A percentile compares a stretch with the other conserved stretches of the same genome.
Evolutionary conservation across 371 early-diverging fungal genomes (phyloP).

Genomic region (Mucor mucedo): DNA sequence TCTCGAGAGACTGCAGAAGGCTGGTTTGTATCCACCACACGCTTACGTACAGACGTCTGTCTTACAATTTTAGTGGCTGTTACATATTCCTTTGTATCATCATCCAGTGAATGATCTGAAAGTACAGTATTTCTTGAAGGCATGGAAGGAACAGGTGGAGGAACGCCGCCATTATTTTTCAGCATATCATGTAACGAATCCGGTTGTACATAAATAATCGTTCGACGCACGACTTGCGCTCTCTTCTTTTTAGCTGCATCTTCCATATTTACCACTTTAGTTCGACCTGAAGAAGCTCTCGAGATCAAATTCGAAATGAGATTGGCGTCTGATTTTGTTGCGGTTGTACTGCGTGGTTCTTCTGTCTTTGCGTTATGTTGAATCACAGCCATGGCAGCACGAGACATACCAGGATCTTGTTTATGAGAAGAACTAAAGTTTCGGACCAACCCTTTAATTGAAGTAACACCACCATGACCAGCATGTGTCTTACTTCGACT

Average conservation of each 20-base stretch:
- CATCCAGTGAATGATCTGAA: slow-evolving; percentile 21
- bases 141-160: background rate
- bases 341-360: background rate
- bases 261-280: slow-evolving; percentile 33
- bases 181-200: slow-evolving; percentile 33
- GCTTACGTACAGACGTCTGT: slow-evolving; percentile 33
- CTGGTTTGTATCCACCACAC: slow-evolving; percentile 14
- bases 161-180: slow-evolving; percentile 14
- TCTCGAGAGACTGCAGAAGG: background rate
- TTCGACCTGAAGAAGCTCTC: slow-evolving; percentile 17
- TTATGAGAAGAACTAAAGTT: slow-evolving; percentile 23
- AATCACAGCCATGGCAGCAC: slow-evolving; percentile 37
- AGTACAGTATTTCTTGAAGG: slow-evolving; percentile 7
- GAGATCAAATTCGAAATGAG: slow-evolving; percentile 25
- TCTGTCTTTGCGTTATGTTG: slow-evolving; percentile 27
- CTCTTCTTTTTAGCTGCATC: slow-evolving; percentile 11
- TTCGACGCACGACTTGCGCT: slow-evolving; percentile 44
- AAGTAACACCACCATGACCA: slow-evolving; percentile 8
- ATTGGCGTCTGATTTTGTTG: slow-evolving; percentile 13
- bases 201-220: slow-evolving; percentile 56
- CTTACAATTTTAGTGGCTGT: slow-evolving; percentile 32
- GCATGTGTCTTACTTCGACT: slow-evolving; percentile 23
- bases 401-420: slow-evolving; percentile 23
- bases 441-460: slow-evolving; percentile 27
- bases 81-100: slow-evolving; percentile 28